Evolutionary conservation across 2,329 filamentous ascomycete genomes (phyloP), one percentile per base, ranked within the genome.

Genomic region (Annulohypoxylon truncatum): DNA sequence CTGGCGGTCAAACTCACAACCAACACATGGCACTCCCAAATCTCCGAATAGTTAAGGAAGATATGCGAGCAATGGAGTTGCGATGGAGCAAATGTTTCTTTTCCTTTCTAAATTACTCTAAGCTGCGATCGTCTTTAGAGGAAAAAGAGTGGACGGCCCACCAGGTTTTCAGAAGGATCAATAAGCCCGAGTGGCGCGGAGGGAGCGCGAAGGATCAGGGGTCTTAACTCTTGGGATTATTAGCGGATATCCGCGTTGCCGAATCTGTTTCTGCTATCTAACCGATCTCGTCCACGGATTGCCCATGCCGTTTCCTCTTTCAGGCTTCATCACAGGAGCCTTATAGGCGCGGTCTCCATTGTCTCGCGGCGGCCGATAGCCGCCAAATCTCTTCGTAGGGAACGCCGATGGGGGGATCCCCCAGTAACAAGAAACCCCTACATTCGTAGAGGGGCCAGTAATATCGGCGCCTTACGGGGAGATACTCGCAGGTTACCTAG

Each of bases 171-270:
- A 15, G 58, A 55, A 62, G 66, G 66, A 66, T 66, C 66, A 66
- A 66, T 63, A 68, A 68, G 62, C 62, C 62, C 35, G 62, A 52
- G 38, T 20, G 15, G 54, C 38, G 50, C 54, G 46, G 24, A 63
- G 51, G 47, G 22, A 38, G 47, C 46, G 61, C 48, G 53, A 61
- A 65, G 53, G 46, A 68, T 54, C 38, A 20, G 51, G 15, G 28
- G n/a, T n/a, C n/a, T n/a, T n/a, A n/a, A n/a, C n/a, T 44, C 50
- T 42, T 42, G 38, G 38, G 38, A 2, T 38, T 42, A 56, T 61
- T 54, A 56, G 59, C 20, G 59, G 31, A 47, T 18, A 38, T 55
- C 20, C 33, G 48, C 53, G 28, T 15, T 29, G 20, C 42, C 48
- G 42, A 15, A 46, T 62, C 28, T 54, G 28, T 48, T 31, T 50